Conservation (phyloP, 108 stramenopile species). For the Parmales sp. region DNA sequence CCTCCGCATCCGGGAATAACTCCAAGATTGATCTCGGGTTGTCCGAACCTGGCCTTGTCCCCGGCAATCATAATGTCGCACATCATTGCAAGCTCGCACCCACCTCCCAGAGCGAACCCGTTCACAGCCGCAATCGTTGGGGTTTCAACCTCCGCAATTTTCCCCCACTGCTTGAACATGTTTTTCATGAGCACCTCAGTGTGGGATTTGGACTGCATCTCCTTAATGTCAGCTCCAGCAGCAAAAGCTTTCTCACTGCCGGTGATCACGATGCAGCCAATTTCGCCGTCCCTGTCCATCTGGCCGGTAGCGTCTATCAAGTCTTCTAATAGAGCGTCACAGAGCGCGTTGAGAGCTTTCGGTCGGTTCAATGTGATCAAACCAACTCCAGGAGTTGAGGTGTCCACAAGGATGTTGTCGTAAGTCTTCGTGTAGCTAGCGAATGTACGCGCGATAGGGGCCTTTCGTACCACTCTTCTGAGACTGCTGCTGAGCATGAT, state of each 20-base stretch:
- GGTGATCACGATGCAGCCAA: slow-evolving; percentile 88
- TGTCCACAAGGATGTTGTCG: slow-evolving; percentile 56
- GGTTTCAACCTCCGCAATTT: slow-evolving; percentile 60
- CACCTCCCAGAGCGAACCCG: slow-evolving; percentile 94
- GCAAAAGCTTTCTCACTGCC: slow-evolving; percentile 90
- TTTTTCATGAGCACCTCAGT: slow-evolving; percentile 32
- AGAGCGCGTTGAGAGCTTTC: slow-evolving; percentile 92
- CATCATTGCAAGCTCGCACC: slow-evolving; percentile 98
- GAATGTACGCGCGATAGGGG: no score
- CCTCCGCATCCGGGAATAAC: slow-evolving; percentile 90
- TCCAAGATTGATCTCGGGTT: slow-evolving; percentile 96
- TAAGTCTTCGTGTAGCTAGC: slow-evolving; percentile 25
- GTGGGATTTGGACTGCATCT: slow-evolving; percentile 53
- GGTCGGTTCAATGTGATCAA: slow-evolving; percentile 87
- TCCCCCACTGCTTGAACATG: slow-evolving; percentile 86
- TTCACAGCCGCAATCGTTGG: slow-evolving; percentile 93
- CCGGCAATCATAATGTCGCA: slow-evolving; percentile 93
- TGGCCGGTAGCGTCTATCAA: slow-evolving; percentile 59
- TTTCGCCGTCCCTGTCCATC: slow-evolving; percentile 58
- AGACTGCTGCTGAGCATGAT: no score
- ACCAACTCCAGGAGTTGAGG: slow-evolving; percentile 50
- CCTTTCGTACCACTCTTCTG: no score
- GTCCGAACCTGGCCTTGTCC: slow-evolving; percentile 86
- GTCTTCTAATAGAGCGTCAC: slow-evolving; percentile 76
- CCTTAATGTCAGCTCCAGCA: slow-evolving; percentile 90